phyloP scores from a whole-genome alignment of 495 filamentous ascomycete species.

The Lichina pygmaea region DNA sequence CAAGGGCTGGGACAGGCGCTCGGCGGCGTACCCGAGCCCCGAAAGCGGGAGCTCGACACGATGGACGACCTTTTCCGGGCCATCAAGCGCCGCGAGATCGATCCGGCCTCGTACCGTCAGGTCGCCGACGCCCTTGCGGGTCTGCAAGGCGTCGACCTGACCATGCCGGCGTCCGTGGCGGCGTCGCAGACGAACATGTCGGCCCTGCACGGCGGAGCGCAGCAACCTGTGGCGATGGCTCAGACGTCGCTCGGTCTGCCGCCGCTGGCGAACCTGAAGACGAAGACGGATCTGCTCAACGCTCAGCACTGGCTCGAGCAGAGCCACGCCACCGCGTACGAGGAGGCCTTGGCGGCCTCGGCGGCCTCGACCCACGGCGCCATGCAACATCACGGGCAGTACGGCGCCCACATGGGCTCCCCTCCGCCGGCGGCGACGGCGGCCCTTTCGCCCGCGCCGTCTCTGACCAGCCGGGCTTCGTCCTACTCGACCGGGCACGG shows the following conservation, averaged over 20 bases:
- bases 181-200: conserved; percentile 24
- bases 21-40: conserved; percentile 7
- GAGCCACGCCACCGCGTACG: conserved; percentile 29
- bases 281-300: conserved; percentile 74
- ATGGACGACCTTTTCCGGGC: conserved; percentile 86
- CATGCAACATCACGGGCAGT: no score
- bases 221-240: conserved; percentile 3
- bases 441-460: no score
- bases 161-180: conserved; percentile 15
- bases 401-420: no score
- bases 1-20: conserved; percentile 11
- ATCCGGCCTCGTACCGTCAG: conserved; percentile 56
- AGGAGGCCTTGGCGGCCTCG: conserved; percentile 77
- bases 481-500: no score
- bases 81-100: conserved; percentile 67
- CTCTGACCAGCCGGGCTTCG: no score
- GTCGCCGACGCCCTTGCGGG: conserved; percentile 55
- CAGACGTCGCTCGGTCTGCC: conserved; percentile 28
- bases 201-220: conserved; percentile 32
- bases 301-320: conserved; percentile 86
- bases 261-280: conserved; percentile 56
- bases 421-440: no score
- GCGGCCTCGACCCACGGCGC: conserved; percentile 29
- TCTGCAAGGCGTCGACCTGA: conserved; percentile 40
- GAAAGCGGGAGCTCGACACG: conserved; percentile 66